A percentile compares a stretch with the other conserved stretches of the same genome.
phyloP scores from a whole-genome alignment of 148 eudicot genomes.

The Silene conica region DNA sequence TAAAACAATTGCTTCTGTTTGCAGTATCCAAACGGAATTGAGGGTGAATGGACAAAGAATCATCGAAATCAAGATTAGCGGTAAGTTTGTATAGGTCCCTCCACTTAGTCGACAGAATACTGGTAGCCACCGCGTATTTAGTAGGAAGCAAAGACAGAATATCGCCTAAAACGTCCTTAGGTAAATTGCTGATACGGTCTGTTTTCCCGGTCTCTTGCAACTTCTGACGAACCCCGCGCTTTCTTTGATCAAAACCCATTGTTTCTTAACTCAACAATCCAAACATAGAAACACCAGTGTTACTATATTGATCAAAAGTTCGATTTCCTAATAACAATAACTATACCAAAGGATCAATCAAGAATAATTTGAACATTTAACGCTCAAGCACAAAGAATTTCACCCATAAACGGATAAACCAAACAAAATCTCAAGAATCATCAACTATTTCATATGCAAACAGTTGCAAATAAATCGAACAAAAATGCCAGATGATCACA shows the following conservation, averaged over 20 bases:
- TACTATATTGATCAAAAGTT: not conserved
- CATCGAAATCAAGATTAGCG: conserved; percentile 21
- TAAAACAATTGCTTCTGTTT: too few relatives aligned
- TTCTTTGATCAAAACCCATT: not conserved
- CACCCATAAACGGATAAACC: too few relatives aligned
- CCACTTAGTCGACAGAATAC: conserved; percentile 17
- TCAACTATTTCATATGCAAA: too few relatives aligned
- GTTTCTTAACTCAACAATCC: not conserved
- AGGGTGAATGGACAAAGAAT: not conserved
- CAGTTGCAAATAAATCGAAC: too few relatives aligned
- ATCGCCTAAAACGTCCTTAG: conserved; percentile 13
- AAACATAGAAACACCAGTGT: not conserved
- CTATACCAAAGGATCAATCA: not conserved
- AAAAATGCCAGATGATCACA: too few relatives aligned
- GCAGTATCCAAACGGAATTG: not conserved
- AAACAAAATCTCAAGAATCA: too few relatives aligned
- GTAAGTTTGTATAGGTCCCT: conserved; percentile 7
- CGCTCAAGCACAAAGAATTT: too few relatives aligned
- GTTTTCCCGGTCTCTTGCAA: not conserved
- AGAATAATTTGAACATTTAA: not conserved
- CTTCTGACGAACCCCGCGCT: not conserved
- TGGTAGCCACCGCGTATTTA: conserved; percentile 21
- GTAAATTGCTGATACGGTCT: conserved; percentile 19
- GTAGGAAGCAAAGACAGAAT: conserved; percentile 21
- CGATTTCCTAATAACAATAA: not conserved